Evolutionary conservation across 495 filamentous ascomycete genomes (phyloP), one percentile per base, ranked within the genome.

Genomic region (Viridothelium virens): DNA sequence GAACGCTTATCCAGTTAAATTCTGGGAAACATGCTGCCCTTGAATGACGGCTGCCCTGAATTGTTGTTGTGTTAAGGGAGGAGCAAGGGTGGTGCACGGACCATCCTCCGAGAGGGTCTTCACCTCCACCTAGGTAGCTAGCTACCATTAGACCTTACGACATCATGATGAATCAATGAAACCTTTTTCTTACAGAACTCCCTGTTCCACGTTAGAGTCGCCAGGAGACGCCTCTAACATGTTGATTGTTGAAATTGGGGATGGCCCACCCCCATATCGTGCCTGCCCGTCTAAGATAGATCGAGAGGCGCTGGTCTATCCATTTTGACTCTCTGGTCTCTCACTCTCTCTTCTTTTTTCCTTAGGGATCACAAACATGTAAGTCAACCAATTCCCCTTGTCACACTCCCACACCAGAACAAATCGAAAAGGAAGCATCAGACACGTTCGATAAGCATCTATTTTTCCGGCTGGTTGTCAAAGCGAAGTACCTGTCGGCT

Each of bases 301-400:
- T 16, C 41, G 41, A 46, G 41, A 46, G 41, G 41, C 41, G 41
- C 41, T 46, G 41, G 41, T 46, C 41, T 46, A 46, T 46, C 41
- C 41, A 46, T 46, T 46, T 16, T 16, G 41, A 16, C 41, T 46
- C 14, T 46, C 41, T 46, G 41, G 41, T 46, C 41, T 46, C 41
- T 46, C 41, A 9, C 41, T 46, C 41, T 46, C 41, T 46, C 41
- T 46, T 16, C 25, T 25, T 25, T 46, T 46, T 16, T 46, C 41
- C 14, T 46, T 46, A 46, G 41, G 41, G 14, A 46, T 46, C 14
- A 46, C 41, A 46, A 16, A 46, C 14, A 46, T 46, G 41, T 46
- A 46, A 46, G 41, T 46, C 41, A 46, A 46, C 41, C 41, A 46
- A 46, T 46, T 46, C 41, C 41, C 41, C 41, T 46, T 46, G 41